Evolutionary conservation across 805 yeast species (phyloP).

Genomic region (Priceomyces melissophilus): DNA sequence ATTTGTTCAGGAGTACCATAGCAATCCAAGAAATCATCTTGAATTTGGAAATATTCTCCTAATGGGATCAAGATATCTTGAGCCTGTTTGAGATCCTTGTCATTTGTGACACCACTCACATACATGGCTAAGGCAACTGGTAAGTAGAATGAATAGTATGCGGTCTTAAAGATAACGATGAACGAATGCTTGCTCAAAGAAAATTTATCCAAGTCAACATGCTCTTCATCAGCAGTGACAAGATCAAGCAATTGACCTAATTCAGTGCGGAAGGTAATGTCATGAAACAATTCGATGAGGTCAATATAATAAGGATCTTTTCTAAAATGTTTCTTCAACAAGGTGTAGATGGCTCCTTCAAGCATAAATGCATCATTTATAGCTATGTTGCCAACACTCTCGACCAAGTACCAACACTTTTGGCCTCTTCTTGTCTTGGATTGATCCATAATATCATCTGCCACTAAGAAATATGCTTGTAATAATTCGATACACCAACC

Average conservation of each 20-base stretch:
- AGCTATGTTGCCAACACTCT: constrained; percentile 86
- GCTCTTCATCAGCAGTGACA: constrained; percentile 95
- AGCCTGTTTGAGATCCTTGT: constrained; percentile 81
- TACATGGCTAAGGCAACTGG: constrained; percentile 97
- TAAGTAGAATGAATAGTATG: constrained; percentile 93
- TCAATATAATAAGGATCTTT: constrained; percentile 81
- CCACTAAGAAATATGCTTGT: constrained; percentile 95
- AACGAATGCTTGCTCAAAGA: constrained; percentile 87
- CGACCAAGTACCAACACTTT: constrained; percentile 91
- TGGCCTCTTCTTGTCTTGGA: constrained; percentile 97
- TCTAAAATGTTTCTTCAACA: constrained; percentile 86
- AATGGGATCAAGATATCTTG: constrained; percentile 83
- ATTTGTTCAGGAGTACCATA: constrained; percentile 96
- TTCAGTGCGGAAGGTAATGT: constrained; percentile 96
- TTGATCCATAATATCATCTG: constrained; percentile 98
- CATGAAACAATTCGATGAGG: constrained; percentile 90
- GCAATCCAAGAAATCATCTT: constrained; percentile 95
- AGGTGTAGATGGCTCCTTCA: constrained; percentile 87
- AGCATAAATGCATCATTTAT: constrained; percentile 96
- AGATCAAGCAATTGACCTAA: constrained; percentile 93
- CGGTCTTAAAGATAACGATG: constrained; percentile 95
- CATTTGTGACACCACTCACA: constrained; percentile 75
- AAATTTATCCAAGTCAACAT: constrained; percentile 83
- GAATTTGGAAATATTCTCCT: constrained; percentile 98
- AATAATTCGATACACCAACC: constrained; percentile 96